Evolutionary conservation across 306 rosid genomes (phyloP), one percentile per base, ranked within the genome.

Genomic region (Malus orientalis): DNA sequence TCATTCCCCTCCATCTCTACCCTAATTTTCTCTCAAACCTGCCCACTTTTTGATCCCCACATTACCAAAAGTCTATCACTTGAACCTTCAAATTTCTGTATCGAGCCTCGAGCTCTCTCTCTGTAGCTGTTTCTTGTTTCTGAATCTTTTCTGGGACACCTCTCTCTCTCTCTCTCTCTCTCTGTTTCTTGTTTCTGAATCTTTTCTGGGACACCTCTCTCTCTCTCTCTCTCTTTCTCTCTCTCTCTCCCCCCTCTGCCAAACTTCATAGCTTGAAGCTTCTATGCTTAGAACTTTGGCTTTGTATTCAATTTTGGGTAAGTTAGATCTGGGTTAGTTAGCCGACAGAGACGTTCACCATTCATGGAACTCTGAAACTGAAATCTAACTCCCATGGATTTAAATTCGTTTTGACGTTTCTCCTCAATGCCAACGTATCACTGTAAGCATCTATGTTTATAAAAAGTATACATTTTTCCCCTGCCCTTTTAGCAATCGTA

Each of bases 281-380:
- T 74, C 68, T 42, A 74, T 47, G 57, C 77, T 36, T 72, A 16
- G 42, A 60, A 33, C 23, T 32, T 67, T 57, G 53, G 53, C 73
- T 80, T 63, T 66, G 23, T 76, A 19, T 70, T 27, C 65, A 66
- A 45, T 78, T 82, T 75, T 76, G 76, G 74, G 74, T 75, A 75
- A 75, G 76, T 69, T 76, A 87, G 91, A 86, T 91, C 91, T 83
- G 76, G 75, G 77, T 32, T 71, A n/a, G 84, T 74, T 83, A 66
- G 32, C 75, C 13, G 76, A 16, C 36, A 60, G 64, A 54, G 83
- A 76, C 72, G 81, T 69, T 72, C 78, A 79, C 68, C 84, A 71
- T 79, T 69, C 62, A 54, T 40, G 81, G 63, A 74, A n/a, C 70
- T 75, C 19, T 59, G 77, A 73, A 73, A 59, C 16, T 72, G 76